Percentiles rank a stretch among this genome's conserved stretches.
Conservation (phyloP, 2,329 filamentous ascomycete species). For the Neopestalotiopsis sp. region DNA sequence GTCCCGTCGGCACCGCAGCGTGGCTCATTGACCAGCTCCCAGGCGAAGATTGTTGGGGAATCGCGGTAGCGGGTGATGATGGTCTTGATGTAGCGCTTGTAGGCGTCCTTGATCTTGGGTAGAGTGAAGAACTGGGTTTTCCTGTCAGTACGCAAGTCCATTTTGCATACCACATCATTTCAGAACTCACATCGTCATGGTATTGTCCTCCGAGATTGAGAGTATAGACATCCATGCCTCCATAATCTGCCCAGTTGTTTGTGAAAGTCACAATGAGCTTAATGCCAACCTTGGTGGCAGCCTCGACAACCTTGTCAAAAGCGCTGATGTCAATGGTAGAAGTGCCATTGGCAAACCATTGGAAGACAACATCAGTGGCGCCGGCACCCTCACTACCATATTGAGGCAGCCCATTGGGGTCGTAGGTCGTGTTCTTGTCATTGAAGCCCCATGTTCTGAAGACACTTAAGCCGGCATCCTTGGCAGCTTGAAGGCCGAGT, state of each 20-base stretch:
- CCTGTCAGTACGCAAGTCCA: too few species aligned
- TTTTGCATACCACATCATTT: too few species aligned
- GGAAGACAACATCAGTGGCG: conserved; percentile 49
- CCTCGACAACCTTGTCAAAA: conserved; percentile 57
- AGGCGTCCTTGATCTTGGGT: conserved; percentile 55
- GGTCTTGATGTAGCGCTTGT: conserved; percentile 62
- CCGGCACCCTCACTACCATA: conserved; percentile 56
- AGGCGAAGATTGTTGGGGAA: conserved; percentile 66
- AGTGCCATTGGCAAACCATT: conserved; percentile 50
- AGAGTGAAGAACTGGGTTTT: conserved; percentile 57
- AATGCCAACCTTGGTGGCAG: conserved; percentile 52
- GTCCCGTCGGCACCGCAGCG: conserved; percentile 51
- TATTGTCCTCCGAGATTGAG: conserved; percentile 57
- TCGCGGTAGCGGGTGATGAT: conserved; percentile 64
- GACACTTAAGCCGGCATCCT: conserved; percentile 42
- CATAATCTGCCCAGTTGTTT: conserved; percentile 65
- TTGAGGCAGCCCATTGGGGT: conserved; percentile 50
- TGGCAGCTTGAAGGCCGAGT: conserved; percentile 27
- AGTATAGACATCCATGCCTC: conserved; percentile 64
- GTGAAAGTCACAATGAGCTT: conserved; percentile 60
- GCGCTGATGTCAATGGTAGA: conserved; percentile 47
- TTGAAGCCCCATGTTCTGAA: conserved; percentile 65
- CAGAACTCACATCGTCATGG: conserved; percentile 57
- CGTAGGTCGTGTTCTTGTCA: conserved; percentile 56
- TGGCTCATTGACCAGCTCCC: conserved; percentile 71